Conservation (phyloP, 106 monocot genomes). For the Phalaenopsis equestris region DNA sequence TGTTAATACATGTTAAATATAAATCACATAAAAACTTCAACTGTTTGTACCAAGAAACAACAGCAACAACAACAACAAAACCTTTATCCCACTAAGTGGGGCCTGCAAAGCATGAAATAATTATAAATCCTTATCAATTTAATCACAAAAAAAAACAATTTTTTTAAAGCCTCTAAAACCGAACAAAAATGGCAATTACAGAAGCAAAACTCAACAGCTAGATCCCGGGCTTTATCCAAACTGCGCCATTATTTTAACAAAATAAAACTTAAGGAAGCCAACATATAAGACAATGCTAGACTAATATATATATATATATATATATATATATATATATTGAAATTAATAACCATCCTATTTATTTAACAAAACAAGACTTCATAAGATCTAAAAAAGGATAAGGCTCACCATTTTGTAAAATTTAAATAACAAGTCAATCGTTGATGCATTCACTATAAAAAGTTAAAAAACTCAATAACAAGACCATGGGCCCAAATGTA, state of each 20-base stretch:
- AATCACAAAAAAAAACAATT: not conserved
- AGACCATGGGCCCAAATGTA: conserved; percentile 15
- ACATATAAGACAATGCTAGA: not conserved
- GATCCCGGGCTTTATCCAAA: too few relatives aligned
- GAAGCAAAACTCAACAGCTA: too few relatives aligned
- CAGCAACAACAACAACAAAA: not conserved
- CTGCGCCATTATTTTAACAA: not conserved
- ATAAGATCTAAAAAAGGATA: not conserved
- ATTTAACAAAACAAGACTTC: not conserved
- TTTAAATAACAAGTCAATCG: not conserved
- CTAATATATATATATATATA: not conserved
- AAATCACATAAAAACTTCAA: not conserved
- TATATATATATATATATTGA: too few relatives aligned
- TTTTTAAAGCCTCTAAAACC: not conserved
- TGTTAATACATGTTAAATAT: not conserved
- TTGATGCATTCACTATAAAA: not conserved
- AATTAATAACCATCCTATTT: not conserved
- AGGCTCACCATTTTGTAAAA: too few relatives aligned
- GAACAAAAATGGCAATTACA: too few relatives aligned
- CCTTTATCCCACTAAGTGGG: too few relatives aligned
- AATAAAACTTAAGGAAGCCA: not conserved
- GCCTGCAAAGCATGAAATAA: not conserved
- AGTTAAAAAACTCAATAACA: not conserved
- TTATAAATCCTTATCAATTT: too few relatives aligned
- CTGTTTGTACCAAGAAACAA: not conserved